phyloP scores from a whole-genome alignment of 2,329 filamentous ascomycete genomes.

The Cercospora sp. region DNA sequence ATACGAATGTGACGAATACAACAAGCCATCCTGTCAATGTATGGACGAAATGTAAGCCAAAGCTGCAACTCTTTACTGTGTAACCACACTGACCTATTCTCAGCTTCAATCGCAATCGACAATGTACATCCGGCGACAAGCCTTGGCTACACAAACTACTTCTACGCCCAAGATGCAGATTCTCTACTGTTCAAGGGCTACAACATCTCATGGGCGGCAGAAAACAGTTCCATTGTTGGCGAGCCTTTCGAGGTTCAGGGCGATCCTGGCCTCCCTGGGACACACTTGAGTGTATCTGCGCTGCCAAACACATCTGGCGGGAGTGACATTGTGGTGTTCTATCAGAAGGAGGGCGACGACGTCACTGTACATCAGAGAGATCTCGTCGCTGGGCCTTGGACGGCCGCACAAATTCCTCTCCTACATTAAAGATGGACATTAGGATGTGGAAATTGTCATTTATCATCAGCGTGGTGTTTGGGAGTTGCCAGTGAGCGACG shows the following conservation, averaged over 20 bases:
- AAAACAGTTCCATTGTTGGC: conserved; percentile 42
- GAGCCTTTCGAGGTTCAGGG: conserved; percentile 41
- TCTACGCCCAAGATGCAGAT: conserved; percentile 44
- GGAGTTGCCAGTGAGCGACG: background rate
- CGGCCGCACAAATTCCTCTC: conserved; percentile 26
- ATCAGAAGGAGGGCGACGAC: conserved; percentile 36
- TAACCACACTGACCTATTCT: background rate
- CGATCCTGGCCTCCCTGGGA: conserved; percentile 42
- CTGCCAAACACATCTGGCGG: conserved; percentile 38
- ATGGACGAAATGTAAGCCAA: conserved; percentile 39
- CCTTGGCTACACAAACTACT: conserved; percentile 47
- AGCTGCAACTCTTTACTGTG: background rate
- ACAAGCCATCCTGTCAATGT: conserved; percentile 44
- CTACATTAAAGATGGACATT: background rate
- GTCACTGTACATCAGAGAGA: conserved; percentile 37
- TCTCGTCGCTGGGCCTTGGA: conserved; percentile 36
- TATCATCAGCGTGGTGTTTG: background rate
- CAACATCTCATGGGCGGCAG: conserved; percentile 43
- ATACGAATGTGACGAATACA: conserved; percentile 37
- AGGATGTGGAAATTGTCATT: background rate
- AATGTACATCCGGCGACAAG: conserved; percentile 44
- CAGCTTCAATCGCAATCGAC: conserved; percentile 36
- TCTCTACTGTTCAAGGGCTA: conserved; percentile 43
- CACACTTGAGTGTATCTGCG: conserved; percentile 45
- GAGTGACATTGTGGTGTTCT: conserved; percentile 38